Conservation (phyloP, 257 asterid genomes). For the Galeopsis tetrahit region DNA sequence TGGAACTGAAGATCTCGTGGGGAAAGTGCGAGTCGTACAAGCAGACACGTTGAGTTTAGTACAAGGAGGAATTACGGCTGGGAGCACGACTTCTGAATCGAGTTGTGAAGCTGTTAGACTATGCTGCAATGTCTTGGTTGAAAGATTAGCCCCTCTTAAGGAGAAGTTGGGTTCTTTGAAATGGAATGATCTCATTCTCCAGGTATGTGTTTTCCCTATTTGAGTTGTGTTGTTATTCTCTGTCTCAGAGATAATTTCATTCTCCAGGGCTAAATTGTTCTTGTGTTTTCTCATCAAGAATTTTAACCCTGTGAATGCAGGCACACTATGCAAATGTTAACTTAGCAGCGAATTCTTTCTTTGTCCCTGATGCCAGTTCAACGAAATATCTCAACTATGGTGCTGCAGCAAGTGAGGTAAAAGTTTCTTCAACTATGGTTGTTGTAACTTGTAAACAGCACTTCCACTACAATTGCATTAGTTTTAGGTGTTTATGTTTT, state of each 20-base stretch:
- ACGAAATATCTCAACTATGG: conserved; percentile 24
- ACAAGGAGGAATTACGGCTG: conserved; percentile 34
- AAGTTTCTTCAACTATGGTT: not conserved
- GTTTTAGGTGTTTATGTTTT: not conserved
- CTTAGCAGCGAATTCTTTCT: conserved; percentile 27
- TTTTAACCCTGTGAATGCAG: conserved; percentile 1
- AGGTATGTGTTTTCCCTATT: conserved; percentile 8
- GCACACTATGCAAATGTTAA: conserved; percentile 30
- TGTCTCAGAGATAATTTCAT: not conserved
- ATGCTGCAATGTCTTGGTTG: conserved; percentile 30
- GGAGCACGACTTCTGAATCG: conserved; percentile 30
- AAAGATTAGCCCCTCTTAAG: conserved; percentile 30
- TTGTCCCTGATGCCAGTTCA: conserved; percentile 27
- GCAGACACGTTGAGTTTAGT: conserved; percentile 31
- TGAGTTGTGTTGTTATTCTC: no score
- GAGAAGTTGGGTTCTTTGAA: conserved; percentile 20
- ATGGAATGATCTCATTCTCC: conserved; percentile 26
- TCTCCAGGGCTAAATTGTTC: not conserved
- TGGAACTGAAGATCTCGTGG: conserved; percentile 20
- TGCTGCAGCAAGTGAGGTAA: conserved; percentile 35
- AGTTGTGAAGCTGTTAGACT: conserved; percentile 32
- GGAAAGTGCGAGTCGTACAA: conserved; percentile 27
- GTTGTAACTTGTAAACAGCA: not conserved
- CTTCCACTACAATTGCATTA: not conserved
- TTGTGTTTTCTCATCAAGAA: not conserved